phyloP scores from a whole-genome alignment of 192 early-diverging fungal genomes.

The Backusella morwellensis region DNA sequence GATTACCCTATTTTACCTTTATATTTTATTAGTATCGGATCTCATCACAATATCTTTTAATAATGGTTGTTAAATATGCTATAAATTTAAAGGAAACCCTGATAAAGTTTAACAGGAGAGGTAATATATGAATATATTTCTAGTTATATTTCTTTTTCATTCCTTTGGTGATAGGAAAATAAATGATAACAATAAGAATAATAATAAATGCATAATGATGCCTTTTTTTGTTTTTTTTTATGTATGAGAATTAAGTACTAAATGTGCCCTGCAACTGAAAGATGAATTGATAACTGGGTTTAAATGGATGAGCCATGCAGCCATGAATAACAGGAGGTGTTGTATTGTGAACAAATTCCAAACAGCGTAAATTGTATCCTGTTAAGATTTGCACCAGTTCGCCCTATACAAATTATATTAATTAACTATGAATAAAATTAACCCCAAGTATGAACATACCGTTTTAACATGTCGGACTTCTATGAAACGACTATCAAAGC shows the following conservation, averaged over 20 bases:
- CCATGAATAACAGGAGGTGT: constrained; percentile 32
- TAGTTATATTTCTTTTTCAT: neutral
- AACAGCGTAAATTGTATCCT: constrained; percentile 54
- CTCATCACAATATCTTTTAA: too few relatives aligned
- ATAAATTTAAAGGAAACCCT: too few relatives aligned
- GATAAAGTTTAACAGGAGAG: too few relatives aligned
- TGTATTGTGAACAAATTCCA: constrained; percentile 44
- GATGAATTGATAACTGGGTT: constrained; percentile 30
- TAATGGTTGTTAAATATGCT: too few relatives aligned
- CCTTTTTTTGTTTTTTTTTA: neutral
- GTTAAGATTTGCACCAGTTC: constrained; percentile 51
- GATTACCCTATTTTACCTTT: too few relatives aligned
- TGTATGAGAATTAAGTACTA: neutral
- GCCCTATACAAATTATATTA: constrained; percentile 28
- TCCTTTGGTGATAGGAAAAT: neutral
- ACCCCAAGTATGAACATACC: constrained; percentile 29
- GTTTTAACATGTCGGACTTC: constrained; percentile 86
- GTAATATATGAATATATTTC: neutral
- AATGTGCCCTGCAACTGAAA: constrained; percentile 25
- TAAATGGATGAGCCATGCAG: constrained; percentile 31
- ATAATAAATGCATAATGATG: neutral
- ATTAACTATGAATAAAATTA: constrained; percentile 8
- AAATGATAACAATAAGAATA: neutral
- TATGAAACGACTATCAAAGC: constrained; percentile 87
- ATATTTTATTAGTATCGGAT: too few relatives aligned